Evolutionary conservation across 2,329 filamentous ascomycete genomes (phyloP).

Genomic region (Diplodia seriata): DNA sequence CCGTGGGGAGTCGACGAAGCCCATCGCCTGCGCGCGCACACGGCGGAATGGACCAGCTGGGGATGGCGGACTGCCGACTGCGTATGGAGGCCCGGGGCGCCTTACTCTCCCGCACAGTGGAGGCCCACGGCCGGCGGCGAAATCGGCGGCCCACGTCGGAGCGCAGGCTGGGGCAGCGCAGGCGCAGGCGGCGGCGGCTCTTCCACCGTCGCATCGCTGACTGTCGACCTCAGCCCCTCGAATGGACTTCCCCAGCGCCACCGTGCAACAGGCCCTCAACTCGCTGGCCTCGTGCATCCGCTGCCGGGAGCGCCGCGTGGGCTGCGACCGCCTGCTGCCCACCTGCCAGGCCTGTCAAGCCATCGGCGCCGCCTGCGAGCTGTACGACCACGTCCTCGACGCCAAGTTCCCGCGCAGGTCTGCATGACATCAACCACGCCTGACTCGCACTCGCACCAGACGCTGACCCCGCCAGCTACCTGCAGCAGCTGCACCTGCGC

Average conservation of each 20-base stretch:
- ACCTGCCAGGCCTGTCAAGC: conserved; percentile 31
- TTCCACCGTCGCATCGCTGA: conserved; percentile 1
- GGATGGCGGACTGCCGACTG: background rate
- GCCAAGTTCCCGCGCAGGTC: conserved; percentile 31
- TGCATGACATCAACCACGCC: conserved; percentile 7
- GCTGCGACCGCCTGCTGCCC: conserved; percentile 32
- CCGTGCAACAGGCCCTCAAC: conserved; percentile 30
- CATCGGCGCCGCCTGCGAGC: conserved; percentile 27
- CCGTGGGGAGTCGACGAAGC: background rate
- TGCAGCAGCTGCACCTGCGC: conserved; percentile 28
- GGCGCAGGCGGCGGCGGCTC: background rate
- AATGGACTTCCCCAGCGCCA: conserved; percentile 29
- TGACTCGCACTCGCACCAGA: conserved; percentile 19
- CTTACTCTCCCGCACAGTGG: conserved; percentile 6
- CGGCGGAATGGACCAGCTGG: background rate
- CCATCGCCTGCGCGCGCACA: background rate
- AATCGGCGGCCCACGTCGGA: conserved; percentile 21
- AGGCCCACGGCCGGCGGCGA: conserved; percentile 11
- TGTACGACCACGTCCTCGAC: conserved; percentile 30
- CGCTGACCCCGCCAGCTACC: conserved; percentile 13
- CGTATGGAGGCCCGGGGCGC: background rate
- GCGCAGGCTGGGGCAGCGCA: conserved; percentile 2
- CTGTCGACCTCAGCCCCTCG: background rate
- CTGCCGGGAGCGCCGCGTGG: conserved; percentile 32
- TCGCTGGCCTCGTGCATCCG: conserved; percentile 32